phyloP scores from a whole-genome alignment of 139 green algal genomes.

The Micractinium conductrix region DNA sequence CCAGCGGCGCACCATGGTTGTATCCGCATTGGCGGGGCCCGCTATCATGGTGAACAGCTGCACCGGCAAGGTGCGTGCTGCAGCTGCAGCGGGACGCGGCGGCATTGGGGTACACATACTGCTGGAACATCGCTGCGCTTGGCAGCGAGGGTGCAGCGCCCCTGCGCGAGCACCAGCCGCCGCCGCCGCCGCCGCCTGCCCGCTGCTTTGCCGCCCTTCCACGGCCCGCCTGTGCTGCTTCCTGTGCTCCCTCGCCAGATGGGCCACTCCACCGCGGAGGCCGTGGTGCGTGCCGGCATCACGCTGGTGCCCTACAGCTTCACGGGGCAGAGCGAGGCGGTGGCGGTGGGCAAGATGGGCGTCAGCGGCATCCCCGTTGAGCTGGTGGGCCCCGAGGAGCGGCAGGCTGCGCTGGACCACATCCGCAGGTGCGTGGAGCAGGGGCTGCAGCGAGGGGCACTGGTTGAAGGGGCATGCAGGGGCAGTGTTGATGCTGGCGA shows the following conservation, averaged over 20 bases:
- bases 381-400: slow-evolving; percentile 54
- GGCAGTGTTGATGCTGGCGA: not conserved
- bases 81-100: not conserved
- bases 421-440: not conserved
- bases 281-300: slow-evolving; percentile 77
- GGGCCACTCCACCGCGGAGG: slow-evolving; percentile 87
- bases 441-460: not conserved
- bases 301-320: slow-evolving; percentile 88
- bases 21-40: slow-evolving; percentile 11
- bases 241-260: slow-evolving; percentile 59
- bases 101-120: not conserved
- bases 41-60: slow-evolving; percentile 86
- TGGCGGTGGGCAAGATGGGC: slow-evolving; percentile 69
- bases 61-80: slow-evolving; percentile 75
- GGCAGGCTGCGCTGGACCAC: slow-evolving; percentile 59
- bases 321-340: slow-evolving; percentile 60
- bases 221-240: not conserved
- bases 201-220: not conserved
- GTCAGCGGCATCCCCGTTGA: slow-evolving; percentile 70
- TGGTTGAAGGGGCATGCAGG: too few relatives aligned
- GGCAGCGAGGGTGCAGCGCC: not conserved
- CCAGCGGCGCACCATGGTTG: slow-evolving; percentile 9
- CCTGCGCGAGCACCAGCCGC: not conserved
- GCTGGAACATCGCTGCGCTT: not conserved
- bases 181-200: too few relatives aligned